A percentile compares a stretch with the other conserved stretches of the same genome.
These are phyloP conservation scores for Aspergillus sparsus DNA, from an alignment of 495 filamentous ascomycete genomes.

Conservation along the genomic window DNA sequence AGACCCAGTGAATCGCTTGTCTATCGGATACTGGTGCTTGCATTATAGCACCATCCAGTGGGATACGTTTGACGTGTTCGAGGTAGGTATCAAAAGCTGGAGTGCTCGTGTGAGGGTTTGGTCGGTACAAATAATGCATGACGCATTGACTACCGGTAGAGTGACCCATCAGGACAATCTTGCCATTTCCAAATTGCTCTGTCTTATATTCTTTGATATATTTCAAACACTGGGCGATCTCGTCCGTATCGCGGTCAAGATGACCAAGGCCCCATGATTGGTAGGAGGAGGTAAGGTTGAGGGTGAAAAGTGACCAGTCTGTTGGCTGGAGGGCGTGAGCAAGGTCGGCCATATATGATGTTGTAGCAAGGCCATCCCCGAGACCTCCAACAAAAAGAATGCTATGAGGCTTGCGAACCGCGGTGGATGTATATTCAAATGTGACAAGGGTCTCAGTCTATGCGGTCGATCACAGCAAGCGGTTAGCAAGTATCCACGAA, in stretches of 20 bases:
- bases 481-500: slow-evolving; percentile 2
- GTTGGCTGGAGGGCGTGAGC: slow-evolving; percentile 56
- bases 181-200: slow-evolving; percentile 43
- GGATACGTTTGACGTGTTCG: slow-evolving; percentile 32
- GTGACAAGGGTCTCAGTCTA: slow-evolving; percentile 50
- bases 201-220: slow-evolving; percentile 61
- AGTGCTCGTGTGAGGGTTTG: slow-evolving; percentile 34
- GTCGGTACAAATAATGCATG: slow-evolving; percentile 64
- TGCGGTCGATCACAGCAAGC: not conserved
- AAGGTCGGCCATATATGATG: slow-evolving; percentile 58
- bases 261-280: slow-evolving; percentile 70
- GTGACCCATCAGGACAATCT: slow-evolving; percentile 81
- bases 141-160: slow-evolving; percentile 85
- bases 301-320: slow-evolving; percentile 61
- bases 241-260: slow-evolving; percentile 69
- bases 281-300: slow-evolving; percentile 64
- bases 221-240: slow-evolving; percentile 68
- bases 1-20: slow-evolving; percentile 58
- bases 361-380: slow-evolving; percentile 73
- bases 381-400: slow-evolving; percentile 83
- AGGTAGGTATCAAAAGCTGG: slow-evolving; percentile 36
- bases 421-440: slow-evolving; percentile 43
- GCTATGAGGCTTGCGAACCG: slow-evolving; percentile 55
- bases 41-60: slow-evolving; percentile 76
- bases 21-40: slow-evolving; percentile 81